These are phyloP conservation scores for Marchantia paleacea DNA, from an alignment of 225 moss, liverwort and hornwort species.

Conservation along the genomic window DNA sequence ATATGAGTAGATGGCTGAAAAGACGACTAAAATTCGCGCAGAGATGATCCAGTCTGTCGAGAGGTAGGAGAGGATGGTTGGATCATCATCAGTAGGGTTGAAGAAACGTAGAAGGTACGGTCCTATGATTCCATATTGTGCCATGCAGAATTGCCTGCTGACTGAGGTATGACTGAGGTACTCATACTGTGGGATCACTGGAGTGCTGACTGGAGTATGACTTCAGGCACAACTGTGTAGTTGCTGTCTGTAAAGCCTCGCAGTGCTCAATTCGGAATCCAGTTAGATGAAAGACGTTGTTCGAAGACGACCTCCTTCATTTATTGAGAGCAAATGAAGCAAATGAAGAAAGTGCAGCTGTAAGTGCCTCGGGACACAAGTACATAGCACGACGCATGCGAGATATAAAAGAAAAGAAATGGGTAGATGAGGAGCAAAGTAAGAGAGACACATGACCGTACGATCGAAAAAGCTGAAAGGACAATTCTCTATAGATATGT, in stretches of 20 bases:
- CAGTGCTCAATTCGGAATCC: background rate
- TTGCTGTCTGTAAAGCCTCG: background rate
- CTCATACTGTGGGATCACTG: background rate
- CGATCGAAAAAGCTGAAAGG: background rate
- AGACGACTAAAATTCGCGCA: background rate
- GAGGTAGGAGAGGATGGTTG: background rate
- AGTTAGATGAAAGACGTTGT: background rate
- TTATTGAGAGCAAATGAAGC: background rate
- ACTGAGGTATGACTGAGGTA: background rate
- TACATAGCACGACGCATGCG: background rate
- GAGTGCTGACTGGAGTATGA: background rate
- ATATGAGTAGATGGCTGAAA: background rate
- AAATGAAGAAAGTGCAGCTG: background rate
- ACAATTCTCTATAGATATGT: background rate
- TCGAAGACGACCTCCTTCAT: background rate
- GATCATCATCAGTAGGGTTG: background rate
- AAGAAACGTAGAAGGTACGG: slow-evolving; percentile 4
- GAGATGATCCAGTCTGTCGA: slow-evolving; percentile 2
- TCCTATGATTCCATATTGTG: background rate
- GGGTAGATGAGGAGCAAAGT: background rate
- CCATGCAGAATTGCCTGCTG: background rate
- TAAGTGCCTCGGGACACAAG: background rate
- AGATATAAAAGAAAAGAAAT: background rate
- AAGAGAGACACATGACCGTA: background rate
- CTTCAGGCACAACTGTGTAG: background rate